A percentile compares a stretch with the other conserved stretches of the same genome.
Conservation (phyloP, 2,329 filamentous ascomycete species). For the Fusarium veterinarium region DNA sequence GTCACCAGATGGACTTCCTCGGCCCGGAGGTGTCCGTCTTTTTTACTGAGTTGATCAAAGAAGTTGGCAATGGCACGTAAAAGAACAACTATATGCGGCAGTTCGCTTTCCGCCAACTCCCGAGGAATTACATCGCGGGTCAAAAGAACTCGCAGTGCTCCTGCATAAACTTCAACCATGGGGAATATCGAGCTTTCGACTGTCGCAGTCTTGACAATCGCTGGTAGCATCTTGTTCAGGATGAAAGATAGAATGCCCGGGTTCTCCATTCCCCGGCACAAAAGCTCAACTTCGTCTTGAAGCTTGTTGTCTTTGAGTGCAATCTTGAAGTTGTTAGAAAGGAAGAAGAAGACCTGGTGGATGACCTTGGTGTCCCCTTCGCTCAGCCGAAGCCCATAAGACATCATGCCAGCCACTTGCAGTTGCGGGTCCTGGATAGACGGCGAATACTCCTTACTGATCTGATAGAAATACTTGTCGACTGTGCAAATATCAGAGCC, state of each 20-base stretch:
- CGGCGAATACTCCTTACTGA: constrained; percentile 67
- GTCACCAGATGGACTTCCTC: constrained; percentile 45
- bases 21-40: constrained; percentile 29
- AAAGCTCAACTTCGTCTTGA: constrained; percentile 57
- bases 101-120: constrained; percentile 51
- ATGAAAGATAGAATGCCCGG: constrained; percentile 59
- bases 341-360: constrained; percentile 66
- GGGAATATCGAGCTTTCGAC: constrained; percentile 55
- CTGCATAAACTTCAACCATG: constrained; percentile 62
- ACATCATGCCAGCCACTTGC: constrained; percentile 65
- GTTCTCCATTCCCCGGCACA: constrained; percentile 62
- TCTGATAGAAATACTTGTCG: constrained; percentile 67
- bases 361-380: constrained; percentile 62
- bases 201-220: constrained; percentile 57
- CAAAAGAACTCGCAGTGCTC: constrained; percentile 55
- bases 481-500: constrained; percentile 64
- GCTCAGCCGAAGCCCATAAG: constrained; percentile 65
- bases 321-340: constrained; percentile 68
- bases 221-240: constrained; percentile 65
- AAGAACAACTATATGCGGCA: constrained; percentile 49
- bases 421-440: constrained; percentile 66
- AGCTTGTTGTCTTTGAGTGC: constrained; percentile 63
- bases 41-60: constrained; percentile 42
- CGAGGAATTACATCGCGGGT: constrained; percentile 49
- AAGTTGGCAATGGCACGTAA: constrained; percentile 48